Percentiles rank a stretch among this genome's conserved stretches.
Evolutionary conservation across 495 filamentous ascomycete genomes (phyloP).

Genomic region (Umbilicaria muhlenbergii): DNA sequence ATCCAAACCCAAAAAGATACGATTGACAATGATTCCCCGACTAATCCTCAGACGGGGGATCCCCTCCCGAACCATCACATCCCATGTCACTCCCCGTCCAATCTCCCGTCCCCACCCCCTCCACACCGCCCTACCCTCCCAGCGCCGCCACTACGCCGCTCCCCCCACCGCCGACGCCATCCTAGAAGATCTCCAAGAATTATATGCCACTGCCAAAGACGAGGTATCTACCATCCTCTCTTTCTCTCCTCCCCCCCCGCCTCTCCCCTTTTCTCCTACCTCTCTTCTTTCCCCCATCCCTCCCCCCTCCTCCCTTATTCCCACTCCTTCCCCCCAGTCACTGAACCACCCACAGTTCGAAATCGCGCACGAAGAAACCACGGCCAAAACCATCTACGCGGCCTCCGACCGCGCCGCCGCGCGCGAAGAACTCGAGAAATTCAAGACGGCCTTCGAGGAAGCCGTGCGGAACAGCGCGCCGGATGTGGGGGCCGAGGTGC

Average conservation of each 20-base stretch:
- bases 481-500: constrained; percentile 30
- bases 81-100: neutral
- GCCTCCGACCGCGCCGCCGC: constrained; percentile 36
- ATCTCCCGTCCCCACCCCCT: neutral
- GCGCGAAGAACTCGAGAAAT: constrained; percentile 30
- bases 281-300: no score
- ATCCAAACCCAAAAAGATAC: no score
- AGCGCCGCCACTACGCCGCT: constrained; percentile 10
- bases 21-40: no score
- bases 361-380: constrained; percentile 39
- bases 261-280: neutral
- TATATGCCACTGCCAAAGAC: constrained; percentile 32
- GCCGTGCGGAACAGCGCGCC: constrained; percentile 20
- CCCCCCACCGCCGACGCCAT: constrained; percentile 22
- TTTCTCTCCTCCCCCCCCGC: no score
- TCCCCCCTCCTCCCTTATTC: neutral
- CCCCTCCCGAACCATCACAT: neutral
- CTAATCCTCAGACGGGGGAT: no score
- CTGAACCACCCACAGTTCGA: constrained; percentile 27
- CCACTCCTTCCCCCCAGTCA: neutral
- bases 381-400: constrained; percentile 37
- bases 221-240: constrained; percentile 12
- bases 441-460: constrained; percentile 29
- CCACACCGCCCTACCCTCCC: neutral
- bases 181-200: constrained; percentile 29